A percentile compares a stretch with the other conserved stretches of the same genome.
These are phyloP conservation scores for Populus nigra DNA, from an alignment of 345 rosid genomes.

Conservation along the genomic window DNA sequence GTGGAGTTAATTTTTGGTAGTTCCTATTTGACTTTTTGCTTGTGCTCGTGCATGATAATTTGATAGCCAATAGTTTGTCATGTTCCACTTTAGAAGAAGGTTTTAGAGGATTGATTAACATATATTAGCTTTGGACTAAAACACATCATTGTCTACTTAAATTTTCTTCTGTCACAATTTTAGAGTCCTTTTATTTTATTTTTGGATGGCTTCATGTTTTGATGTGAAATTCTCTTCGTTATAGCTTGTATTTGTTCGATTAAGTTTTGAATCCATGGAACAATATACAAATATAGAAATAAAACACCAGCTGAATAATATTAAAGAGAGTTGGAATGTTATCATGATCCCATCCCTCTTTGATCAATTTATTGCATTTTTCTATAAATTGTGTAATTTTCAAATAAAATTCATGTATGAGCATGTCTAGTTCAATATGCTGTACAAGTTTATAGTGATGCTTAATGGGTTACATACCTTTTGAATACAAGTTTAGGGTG, in stretches of 20 bases:
- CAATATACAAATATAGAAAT: not conserved
- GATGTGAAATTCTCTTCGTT: not conserved
- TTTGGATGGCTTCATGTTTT: not conserved
- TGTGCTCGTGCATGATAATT: not conserved
- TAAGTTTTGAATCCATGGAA: not conserved
- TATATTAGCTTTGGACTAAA: not conserved
- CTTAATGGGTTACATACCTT: not conserved
- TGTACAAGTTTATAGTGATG: not conserved
- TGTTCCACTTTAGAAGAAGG: too few species aligned
- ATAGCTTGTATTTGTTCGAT: not conserved
- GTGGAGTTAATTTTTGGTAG: constrained; percentile 14
- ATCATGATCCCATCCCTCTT: not conserved
- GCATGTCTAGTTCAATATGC: not conserved
- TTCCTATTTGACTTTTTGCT: not conserved
- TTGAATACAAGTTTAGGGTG: not conserved
- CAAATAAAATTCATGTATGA: not conserved
- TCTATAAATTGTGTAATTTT: not conserved
- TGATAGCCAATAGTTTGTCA: not conserved
- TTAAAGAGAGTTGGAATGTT: too few species aligned
- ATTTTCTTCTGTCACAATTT: not conserved
- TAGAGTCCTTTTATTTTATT: not conserved
- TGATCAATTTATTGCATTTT: too few species aligned
- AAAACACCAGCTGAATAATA: too few species aligned
- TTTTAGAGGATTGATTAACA: not conserved
- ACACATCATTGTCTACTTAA: not conserved